Evolutionary conservation across 2,329 filamentous ascomycete species (phyloP).

Genomic region (Fusarium beomiforme): DNA sequence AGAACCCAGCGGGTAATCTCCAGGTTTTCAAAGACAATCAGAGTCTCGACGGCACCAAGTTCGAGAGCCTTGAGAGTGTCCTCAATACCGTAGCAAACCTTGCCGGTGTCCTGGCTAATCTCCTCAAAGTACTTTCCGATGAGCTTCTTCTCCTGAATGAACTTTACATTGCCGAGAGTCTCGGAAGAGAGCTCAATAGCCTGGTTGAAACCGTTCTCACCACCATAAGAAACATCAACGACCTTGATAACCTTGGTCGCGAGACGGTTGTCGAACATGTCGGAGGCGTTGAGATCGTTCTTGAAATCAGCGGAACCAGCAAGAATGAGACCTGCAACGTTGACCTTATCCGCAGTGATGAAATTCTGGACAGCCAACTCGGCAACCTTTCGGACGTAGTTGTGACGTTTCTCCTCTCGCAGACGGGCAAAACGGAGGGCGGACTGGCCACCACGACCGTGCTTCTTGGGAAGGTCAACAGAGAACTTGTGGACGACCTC

Average conservation of each 20-base stretch:
- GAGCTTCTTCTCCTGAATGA: slow-evolving; percentile 99
- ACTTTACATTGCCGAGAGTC: slow-evolving; percentile 98
- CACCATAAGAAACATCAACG: slow-evolving; percentile 97
- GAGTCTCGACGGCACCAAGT: slow-evolving; percentile 89
- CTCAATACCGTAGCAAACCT: slow-evolving; percentile 97
- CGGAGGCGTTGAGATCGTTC: slow-evolving; percentile 97
- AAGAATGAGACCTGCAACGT: slow-evolving; percentile 93
- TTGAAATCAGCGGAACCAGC: slow-evolving; percentile 99
- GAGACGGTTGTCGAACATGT: slow-evolving; percentile 94
- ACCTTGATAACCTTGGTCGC: slow-evolving; percentile 98
- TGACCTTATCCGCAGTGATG: slow-evolving; percentile 98
- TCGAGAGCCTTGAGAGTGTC: slow-evolving; percentile 98
- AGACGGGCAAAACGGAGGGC: slow-evolving; percentile 99
- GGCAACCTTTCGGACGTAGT: slow-evolving; percentile 98
- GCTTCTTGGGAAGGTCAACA: slow-evolving; percentile 99
- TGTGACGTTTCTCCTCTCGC: slow-evolving; percentile 99
- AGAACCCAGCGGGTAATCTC: slow-evolving; percentile 93
- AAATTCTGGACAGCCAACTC: slow-evolving; percentile 99
- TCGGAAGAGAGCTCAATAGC: slow-evolving; percentile 95
- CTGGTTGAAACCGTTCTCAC: slow-evolving; percentile 99
- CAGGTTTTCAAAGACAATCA: slow-evolving; percentile 98
- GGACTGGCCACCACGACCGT: slow-evolving; percentile 99
- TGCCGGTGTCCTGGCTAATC: slow-evolving; percentile 96
- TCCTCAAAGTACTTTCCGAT: slow-evolving; percentile 99
- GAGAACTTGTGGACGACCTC: slow-evolving; percentile 98